These are phyloP conservation scores for Cytidiella melzeri DNA, from an alignment of 768 basidiomycete genomes.

Conservation along the genomic window DNA sequence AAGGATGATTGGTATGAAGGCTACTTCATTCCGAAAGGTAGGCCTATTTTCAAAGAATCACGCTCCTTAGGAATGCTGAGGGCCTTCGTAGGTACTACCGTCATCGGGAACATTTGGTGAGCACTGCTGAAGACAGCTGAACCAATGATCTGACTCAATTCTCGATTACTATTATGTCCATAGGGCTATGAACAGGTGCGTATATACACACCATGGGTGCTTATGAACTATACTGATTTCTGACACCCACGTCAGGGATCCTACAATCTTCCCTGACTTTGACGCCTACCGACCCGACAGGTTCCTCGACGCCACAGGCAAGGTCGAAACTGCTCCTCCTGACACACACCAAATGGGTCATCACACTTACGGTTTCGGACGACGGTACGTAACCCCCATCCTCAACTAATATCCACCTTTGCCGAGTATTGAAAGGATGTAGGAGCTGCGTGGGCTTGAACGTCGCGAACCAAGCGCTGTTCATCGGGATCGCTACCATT, in stretches of 20 bases:
- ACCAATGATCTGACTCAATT: neutral
- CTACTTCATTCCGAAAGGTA: neutral
- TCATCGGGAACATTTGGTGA: neutral
- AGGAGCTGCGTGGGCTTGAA: slow-evolving; percentile 64
- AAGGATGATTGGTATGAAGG: neutral
- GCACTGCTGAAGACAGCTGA: no score
- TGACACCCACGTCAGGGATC: slow-evolving; percentile 17
- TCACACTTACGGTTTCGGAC: slow-evolving; percentile 31
- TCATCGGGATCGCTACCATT: slow-evolving; percentile 56
- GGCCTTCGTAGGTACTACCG: neutral
- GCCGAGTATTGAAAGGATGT: neutral
- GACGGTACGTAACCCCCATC: slow-evolving; percentile 20
- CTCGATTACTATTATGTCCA: neutral
- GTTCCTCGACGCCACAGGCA: slow-evolving; percentile 26
- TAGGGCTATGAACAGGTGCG: neutral
- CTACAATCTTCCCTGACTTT: slow-evolving; percentile 26
- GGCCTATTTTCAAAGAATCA: neutral
- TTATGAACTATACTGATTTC: neutral
- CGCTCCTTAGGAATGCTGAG: neutral
- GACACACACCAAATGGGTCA: slow-evolving; percentile 9
- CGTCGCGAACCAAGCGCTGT: slow-evolving; percentile 47
- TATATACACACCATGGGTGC: neutral
- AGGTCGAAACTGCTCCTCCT: slow-evolving; percentile 21
- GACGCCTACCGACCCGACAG: slow-evolving; percentile 28
- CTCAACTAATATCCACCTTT: neutral